A percentile compares a stretch with the other conserved stretches of the same genome.
These are phyloP conservation scores for Emericellopsis atlantica DNA, from an alignment of 2,329 filamentous ascomycete genomes.

Conservation along the genomic window DNA sequence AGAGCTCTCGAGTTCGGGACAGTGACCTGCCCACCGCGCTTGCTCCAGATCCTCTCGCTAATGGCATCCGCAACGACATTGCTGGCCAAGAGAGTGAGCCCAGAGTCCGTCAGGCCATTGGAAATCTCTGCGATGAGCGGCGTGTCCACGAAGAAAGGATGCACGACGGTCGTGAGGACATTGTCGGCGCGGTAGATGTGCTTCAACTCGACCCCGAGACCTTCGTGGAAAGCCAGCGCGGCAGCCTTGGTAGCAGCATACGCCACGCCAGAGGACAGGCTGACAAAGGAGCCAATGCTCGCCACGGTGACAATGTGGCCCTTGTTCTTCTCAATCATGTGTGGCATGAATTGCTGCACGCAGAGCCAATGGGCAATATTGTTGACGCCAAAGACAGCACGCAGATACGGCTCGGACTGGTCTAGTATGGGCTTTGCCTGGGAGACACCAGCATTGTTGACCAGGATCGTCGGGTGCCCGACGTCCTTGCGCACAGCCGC, in stretches of 20 bases:
- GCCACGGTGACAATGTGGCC: constrained; percentile 62
- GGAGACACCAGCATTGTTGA: constrained; percentile 58
- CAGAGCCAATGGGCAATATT: constrained; percentile 52
- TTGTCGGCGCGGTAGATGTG: constrained; percentile 46
- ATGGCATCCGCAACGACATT: constrained; percentile 28
- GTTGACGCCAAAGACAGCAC: constrained; percentile 58
- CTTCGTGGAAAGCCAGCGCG: constrained; percentile 55
- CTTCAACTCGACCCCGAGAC: constrained; percentile 39
- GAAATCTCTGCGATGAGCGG: constrained; percentile 23
- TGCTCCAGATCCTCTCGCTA: constrained; percentile 28
- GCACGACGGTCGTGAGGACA: constrained; percentile 51
- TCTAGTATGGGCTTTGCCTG: constrained; percentile 46
- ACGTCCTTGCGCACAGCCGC: constrained; percentile 25
- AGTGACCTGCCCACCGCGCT: constrained; percentile 31
- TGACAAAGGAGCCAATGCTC: constrained; percentile 48
- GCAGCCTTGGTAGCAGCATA: constrained; percentile 56
- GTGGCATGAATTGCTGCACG: constrained; percentile 51
- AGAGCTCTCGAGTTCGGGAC: constrained; percentile 17
- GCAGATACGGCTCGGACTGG: constrained; percentile 39
- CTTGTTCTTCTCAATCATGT: constrained; percentile 50
- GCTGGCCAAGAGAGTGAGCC: constrained; percentile 15
- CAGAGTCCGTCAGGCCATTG: constrained; percentile 11
- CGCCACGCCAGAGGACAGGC: constrained; percentile 49
- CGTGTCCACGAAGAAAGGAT: constrained; percentile 40
- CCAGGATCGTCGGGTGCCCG: constrained; percentile 53